Conservation (phyloP, 352 stramenopile genomes). For the Pythium guiyangense region DNA sequence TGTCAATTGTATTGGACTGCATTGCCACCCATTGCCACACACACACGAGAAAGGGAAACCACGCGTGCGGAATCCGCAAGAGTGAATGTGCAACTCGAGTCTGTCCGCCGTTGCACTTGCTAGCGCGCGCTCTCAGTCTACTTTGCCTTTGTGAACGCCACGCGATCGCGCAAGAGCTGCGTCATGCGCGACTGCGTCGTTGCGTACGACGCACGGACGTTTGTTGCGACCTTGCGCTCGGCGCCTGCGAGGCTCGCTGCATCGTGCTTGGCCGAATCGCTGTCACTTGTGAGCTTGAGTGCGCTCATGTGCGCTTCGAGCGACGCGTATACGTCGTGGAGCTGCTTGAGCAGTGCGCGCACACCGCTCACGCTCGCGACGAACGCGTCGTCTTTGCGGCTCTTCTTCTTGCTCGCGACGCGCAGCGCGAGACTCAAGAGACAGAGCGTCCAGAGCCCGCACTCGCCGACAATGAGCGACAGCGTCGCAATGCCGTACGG, state of each 20-base stretch:
- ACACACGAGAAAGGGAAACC: too few relatives aligned
- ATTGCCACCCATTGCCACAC: too few relatives aligned
- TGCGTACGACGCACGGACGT: constrained; percentile 37
- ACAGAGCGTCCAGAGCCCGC: constrained; percentile 48
- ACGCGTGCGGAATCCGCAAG: too few relatives aligned
- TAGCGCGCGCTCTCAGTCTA: too few relatives aligned
- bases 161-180: constrained; percentile 31
- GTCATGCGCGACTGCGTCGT: constrained; percentile 26
- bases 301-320: constrained; percentile 34
- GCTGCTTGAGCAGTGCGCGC: constrained; percentile 52
- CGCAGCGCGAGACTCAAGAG: constrained; percentile 41
- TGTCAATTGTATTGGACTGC: too few relatives aligned
- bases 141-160: constrained; percentile 7
- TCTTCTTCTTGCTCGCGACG: constrained; percentile 50
- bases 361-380: constrained; percentile 23
- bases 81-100: too few relatives aligned
- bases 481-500: constrained; percentile 45
- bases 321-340: constrained; percentile 39
- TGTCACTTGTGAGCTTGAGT: constrained; percentile 8
- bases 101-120: too few relatives aligned
- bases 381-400: constrained; percentile 55
- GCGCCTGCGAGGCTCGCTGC: constrained; percentile 11
- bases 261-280: background rate
- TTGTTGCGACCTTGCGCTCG: constrained; percentile 24
- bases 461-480: constrained; percentile 53